These are phyloP conservation scores for Venturia nashicola DNA, from an alignment of 2,329 filamentous ascomycete species.

Conservation along the genomic window DNA sequence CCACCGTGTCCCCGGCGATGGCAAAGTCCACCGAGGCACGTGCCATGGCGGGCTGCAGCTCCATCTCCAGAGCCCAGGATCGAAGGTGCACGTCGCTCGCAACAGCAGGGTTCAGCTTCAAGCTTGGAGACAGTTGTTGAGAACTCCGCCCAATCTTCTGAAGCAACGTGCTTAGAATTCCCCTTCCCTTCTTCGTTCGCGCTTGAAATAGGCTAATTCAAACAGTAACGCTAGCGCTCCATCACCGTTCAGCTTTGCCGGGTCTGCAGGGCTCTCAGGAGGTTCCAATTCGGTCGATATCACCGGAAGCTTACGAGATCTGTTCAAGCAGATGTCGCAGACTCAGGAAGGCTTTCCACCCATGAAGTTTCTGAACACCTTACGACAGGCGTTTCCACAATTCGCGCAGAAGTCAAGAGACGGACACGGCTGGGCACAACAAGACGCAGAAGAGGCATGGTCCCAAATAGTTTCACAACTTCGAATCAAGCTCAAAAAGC, in stretches of 20 bases:
- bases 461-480: constrained; percentile 84
- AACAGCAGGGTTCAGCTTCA: background rate
- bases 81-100: background rate
- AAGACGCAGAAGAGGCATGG: constrained; percentile 98
- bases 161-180: background rate
- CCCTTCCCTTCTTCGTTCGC: background rate
- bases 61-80: background rate
- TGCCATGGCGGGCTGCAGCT: background rate
- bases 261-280: constrained; percentile 4
- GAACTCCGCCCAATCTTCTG: background rate
- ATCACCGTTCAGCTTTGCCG: constrained; percentile 6
- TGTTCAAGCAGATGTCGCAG: constrained; percentile 82
- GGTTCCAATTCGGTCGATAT: constrained; percentile 49
- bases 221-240: background rate
- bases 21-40: too few species aligned
- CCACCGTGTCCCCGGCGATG: too few species aligned
- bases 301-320: constrained; percentile 61
- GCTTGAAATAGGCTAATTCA: too few species aligned
- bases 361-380: constrained; percentile 65
- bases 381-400: constrained; percentile 74
- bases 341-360: constrained; percentile 83
- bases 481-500: constrained; percentile 61
- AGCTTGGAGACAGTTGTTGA: background rate
- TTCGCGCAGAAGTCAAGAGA: constrained; percentile 82
- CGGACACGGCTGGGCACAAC: constrained; percentile 81